phyloP scores from a whole-genome alignment of 2,329 filamentous ascomycete genomes.

The Fusarium piperis region DNA sequence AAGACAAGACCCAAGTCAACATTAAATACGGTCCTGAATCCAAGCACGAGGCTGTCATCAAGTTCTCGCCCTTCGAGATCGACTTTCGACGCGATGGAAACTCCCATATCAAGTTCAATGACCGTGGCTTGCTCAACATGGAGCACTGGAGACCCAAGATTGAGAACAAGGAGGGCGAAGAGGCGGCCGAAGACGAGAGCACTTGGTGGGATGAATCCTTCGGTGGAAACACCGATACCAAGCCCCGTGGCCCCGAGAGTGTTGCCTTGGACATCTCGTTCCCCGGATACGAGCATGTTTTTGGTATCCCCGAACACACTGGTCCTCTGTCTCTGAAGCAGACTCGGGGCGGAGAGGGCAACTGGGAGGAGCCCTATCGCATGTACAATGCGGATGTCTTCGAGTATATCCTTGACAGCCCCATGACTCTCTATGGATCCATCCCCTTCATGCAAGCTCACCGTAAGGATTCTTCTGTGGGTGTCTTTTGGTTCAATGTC shows the following conservation, averaged over 20 bases:
- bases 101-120: slow-evolving; percentile 88
- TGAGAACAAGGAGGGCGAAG: slow-evolving; percentile 69
- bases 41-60: slow-evolving; percentile 84
- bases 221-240: slow-evolving; percentile 93
- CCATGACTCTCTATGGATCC: slow-evolving; percentile 97
- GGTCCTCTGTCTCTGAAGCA: slow-evolving; percentile 88
- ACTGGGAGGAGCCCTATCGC: slow-evolving; percentile 89
- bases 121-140: slow-evolving; percentile 88
- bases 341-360: slow-evolving; percentile 87
- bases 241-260: slow-evolving; percentile 94
- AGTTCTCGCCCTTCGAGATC: slow-evolving; percentile 82
- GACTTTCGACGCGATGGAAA: slow-evolving; percentile 87
- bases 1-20: slow-evolving; percentile 74
- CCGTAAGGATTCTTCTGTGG: slow-evolving; percentile 90
- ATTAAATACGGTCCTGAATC: slow-evolving; percentile 81
- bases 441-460: slow-evolving; percentile 99
- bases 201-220: slow-evolving; percentile 99
- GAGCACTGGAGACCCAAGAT: slow-evolving; percentile 95
- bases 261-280: slow-evolving; percentile 92
- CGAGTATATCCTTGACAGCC: slow-evolving; percentile 95
- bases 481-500: slow-evolving; percentile 96
- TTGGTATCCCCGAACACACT: slow-evolving; percentile 92
- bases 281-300: slow-evolving; percentile 90
- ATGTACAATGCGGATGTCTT: slow-evolving; percentile 98
- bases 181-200: slow-evolving; percentile 76